Evolutionary conservation across 495 filamentous ascomycete species (phyloP), one percentile per base, ranked within the genome.

Genomic region (Tetracladium marchalianum): DNA sequence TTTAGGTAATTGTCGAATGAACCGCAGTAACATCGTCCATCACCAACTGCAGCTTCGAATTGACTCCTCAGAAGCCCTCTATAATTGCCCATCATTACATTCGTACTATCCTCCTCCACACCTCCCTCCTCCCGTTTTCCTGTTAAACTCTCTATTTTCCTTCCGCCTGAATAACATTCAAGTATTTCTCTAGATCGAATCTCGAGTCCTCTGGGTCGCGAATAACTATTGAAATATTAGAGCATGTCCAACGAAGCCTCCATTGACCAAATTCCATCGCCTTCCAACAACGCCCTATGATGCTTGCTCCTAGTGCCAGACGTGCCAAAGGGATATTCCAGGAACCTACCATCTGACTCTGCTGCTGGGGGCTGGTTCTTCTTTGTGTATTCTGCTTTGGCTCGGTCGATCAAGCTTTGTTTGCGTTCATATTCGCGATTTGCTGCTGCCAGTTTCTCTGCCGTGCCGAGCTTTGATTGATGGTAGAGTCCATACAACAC

Each of bases 401-500:
- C 92, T 71, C 95, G 71, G 54, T 80, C 68, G 70, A 97, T 95
- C 67, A 97, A 70, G 40, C 75, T 72, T 65, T 85, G 78, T 74
- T 96, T 90, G 62, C 85, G 85, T 54, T 88, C 68, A 57, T 86
- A 95, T 63, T 95, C 87, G 53, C 76, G 75, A 58, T 95, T 68
- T 49, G 78, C 71, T 39, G 80, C 72, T 36, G 73, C 70, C 50
- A 75, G 63, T 66, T 82, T 84, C 51, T 85, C 75, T 52, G 72
- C 55, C 24, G 84, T 60, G 50, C 68, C 80, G 60, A 97, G 75
- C 35, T 75, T 72, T 43, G 78, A 73, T 69, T 99, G 93, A 73
- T 95, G 88, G 62, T 79, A 85, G 65, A 95, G 69, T 63, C 92
- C 92, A 71, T 97, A 97, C 63, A 93, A 75, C 59, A 95, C 68